Base-by-base conservation (phyloP, 768 basidiomycete species). In the Postia placenta region DNA sequence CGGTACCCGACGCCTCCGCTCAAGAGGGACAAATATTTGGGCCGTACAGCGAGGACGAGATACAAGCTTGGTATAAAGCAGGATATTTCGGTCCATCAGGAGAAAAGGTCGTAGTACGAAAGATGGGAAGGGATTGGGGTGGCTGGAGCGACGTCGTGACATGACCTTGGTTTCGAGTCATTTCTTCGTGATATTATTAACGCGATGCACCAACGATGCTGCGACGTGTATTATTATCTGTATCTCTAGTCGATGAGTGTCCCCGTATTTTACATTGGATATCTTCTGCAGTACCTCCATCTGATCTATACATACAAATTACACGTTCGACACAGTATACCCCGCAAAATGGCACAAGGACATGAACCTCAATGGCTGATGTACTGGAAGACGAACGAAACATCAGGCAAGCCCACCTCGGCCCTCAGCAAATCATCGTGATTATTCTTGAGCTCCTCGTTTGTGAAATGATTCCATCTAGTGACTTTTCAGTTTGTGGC, bases 401-500 rank as follows among this genome's bases (percentile, higher is more conserved):
- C 86, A 54, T 92, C 87, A 4, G 83, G 79, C 37, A 80, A 56
- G 9, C 87, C 91, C 35, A 85, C 78, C 65, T 99, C 96, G 2
- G 91, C 92, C 23, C 96, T 79, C 27, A 99, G 72, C 38, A 99
- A 74, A 63, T 97, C 95, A 60, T 99, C 96, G 59, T 99, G 96
- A 58, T 96, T 93, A 58, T 81, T 86, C 65, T 80, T 82, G 41
- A 99, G 73, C 60, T 96, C 91, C 0, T 65, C 70, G 57, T 96
- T 97, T 3, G 89, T 88, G 64, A 92, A 93, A 62, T 99, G 96
- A 65, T 99, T 98, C 96, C 96, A 98, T 23, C 94, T 96, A 61
- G 24, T 42, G 36, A 22, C 30, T 45, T 19, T 26, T 14, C 12
- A 19, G 40, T 40, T 44, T 27, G 26, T 1, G 17, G 22, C 9